phyloP scores from a whole-genome alignment of 1,139 yeast species.

The Yamadazyma membranifaciens region DNA sequence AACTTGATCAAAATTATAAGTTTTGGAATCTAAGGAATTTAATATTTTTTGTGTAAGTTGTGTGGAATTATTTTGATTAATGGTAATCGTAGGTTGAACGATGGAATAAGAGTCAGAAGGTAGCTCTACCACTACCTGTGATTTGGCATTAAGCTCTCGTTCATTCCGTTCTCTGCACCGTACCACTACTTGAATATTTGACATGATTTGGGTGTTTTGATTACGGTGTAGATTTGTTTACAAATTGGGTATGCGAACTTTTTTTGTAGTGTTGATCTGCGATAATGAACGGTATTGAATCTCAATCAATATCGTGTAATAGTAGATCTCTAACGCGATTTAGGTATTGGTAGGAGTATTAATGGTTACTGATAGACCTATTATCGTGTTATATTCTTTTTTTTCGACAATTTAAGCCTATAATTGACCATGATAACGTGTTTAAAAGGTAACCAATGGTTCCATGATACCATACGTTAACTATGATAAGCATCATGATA shows the following conservation, averaged over 20 bases:
- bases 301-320: too few species aligned
- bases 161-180: conserved; percentile 83
- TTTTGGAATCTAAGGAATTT: conserved; percentile 31
- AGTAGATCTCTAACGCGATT: too few species aligned
- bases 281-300: too few species aligned
- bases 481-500: too few species aligned
- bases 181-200: conserved; percentile 77
- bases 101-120: conserved; percentile 46
- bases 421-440: too few species aligned
- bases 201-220: conserved; percentile 20
- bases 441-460: too few species aligned
- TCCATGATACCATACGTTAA: too few species aligned
- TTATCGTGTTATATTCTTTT: too few species aligned
- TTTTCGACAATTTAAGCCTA: too few species aligned
- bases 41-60: conserved; percentile 16
- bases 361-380: too few species aligned
- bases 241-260: conserved; percentile 1
- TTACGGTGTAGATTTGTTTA: conserved; percentile 7
- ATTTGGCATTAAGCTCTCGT: conserved; percentile 67
- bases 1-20: conserved; percentile 69
- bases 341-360: too few species aligned
- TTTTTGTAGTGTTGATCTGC: too few species aligned
- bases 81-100: conserved; percentile 35
- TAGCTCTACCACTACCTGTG: conserved; percentile 70
- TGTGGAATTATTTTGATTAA: conserved; percentile 27